Percentiles rank a stretch among this genome's conserved stretches.
phyloP scores from a whole-genome alignment of 2,329 filamentous ascomycete species.

The Beauveria pseudobassiana region DNA sequence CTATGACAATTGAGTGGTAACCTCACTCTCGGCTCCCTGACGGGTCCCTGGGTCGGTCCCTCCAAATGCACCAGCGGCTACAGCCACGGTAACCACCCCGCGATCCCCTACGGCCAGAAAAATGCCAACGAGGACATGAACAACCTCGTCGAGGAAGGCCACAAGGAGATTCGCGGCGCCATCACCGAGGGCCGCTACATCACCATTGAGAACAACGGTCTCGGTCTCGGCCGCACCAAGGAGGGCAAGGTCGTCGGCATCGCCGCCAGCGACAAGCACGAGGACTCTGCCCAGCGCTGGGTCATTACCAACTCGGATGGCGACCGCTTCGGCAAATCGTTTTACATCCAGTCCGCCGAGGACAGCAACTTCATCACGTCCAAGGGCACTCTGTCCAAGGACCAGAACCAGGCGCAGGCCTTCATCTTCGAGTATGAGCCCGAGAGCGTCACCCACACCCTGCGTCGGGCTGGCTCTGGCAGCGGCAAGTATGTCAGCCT shows the following conservation, averaged over 20 bases:
- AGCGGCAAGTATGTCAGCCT: conserved; percentile 2
- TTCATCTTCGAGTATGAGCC: conserved; percentile 11
- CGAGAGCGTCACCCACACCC: not conserved
- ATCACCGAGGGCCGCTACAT: conserved; percentile 47
- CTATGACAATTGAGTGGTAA: conserved; percentile 25
- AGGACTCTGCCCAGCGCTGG: conserved; percentile 38
- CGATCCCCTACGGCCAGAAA: conserved; percentile 36
- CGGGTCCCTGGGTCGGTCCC: conserved; percentile 26
- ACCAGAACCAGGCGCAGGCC: not conserved
- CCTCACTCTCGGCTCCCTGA: conserved; percentile 17
- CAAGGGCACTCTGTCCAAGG: conserved; percentile 12
- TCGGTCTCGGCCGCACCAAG: conserved; percentile 28
- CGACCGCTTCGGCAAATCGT: conserved; percentile 16
- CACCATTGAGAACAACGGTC: conserved; percentile 37
- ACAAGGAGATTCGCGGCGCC: conserved; percentile 42
- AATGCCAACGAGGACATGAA: conserved; percentile 24
- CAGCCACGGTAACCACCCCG: conserved; percentile 18
- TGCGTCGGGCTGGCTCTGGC: not conserved
- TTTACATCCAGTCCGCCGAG: conserved; percentile 19
- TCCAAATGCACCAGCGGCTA: conserved; percentile 30
- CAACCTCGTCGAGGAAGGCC: conserved; percentile 39
- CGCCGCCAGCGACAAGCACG: conserved; percentile 24
- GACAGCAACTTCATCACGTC: conserved; percentile 18
- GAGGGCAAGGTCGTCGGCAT: conserved; percentile 16
- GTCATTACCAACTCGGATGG: conserved; percentile 33